These are phyloP conservation scores for Erodium chrysanthum DNA, from an alignment of 441 rosid species.

Conservation along the genomic window DNA sequence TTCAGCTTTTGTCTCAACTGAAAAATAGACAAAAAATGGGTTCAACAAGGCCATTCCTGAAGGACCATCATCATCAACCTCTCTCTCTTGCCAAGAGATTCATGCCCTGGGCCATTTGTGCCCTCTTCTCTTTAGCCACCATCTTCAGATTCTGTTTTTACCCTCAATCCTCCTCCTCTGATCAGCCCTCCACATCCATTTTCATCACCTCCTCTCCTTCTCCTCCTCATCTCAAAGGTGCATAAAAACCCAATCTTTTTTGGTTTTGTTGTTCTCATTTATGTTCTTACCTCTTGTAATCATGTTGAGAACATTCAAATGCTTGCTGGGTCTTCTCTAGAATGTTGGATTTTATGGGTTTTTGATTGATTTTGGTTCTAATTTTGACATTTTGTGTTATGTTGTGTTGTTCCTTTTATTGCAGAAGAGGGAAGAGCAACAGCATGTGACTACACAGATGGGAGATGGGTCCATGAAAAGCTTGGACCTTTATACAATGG, in stretches of 20 bases:
- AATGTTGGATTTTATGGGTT: neutral
- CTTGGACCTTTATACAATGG: constrained; percentile 71
- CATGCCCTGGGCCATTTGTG: neutral
- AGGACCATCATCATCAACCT: neutral
- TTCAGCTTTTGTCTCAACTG: neutral
- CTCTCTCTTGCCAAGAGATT: neutral
- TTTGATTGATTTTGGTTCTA: neutral
- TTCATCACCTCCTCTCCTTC: neutral
- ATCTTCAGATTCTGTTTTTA: neutral
- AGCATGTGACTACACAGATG: constrained; percentile 59
- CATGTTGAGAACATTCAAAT: neutral
- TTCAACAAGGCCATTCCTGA: neutral
- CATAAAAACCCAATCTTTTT: neutral
- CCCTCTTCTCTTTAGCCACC: neutral
- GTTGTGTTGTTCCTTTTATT: neutral
- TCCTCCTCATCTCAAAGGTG: neutral
- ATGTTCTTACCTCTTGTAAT: neutral
- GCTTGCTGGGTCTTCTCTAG: neutral
- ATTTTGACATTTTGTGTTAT: neutral
- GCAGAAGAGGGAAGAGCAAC: constrained; percentile 37
- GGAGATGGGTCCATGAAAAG: constrained; percentile 62
- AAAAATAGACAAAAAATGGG: neutral
- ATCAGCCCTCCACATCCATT: neutral
- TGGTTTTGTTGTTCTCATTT: neutral
- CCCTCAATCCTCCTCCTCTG: neutral